Evolutionary conservation across 192 early-diverging fungal genomes (phyloP).

Genomic region (Funneliformis mosseae): DNA sequence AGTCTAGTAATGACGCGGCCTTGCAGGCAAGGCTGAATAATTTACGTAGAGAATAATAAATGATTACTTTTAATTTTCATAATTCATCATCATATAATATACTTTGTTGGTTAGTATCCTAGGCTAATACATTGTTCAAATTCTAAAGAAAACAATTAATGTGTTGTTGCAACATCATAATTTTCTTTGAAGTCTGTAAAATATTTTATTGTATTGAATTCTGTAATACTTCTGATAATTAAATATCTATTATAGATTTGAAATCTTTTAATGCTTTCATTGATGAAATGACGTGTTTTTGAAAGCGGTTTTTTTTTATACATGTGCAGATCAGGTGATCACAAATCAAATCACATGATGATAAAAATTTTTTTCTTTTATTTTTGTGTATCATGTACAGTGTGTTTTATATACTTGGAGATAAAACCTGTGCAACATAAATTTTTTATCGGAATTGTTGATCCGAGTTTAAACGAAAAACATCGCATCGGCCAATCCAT

Average conservation of each 20-base stretch:
- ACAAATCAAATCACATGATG: no score
- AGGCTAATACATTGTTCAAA: neutral
- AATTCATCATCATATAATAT: neutral
- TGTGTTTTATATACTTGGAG: no score
- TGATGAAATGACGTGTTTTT: no score
- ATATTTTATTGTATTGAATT: neutral
- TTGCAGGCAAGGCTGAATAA: conserved; percentile 89
- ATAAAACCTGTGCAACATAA: no score
- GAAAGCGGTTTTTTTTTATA: no score
- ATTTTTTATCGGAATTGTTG: no score
- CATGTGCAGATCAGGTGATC: no score
- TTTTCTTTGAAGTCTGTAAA: neutral
- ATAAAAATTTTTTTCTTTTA: no score
- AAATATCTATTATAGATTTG: no score
- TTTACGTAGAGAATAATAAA: conserved; percentile 78
- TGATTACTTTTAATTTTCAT: conserved; percentile 10
- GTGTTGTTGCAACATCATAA: neutral
- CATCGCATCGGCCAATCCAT: neutral
- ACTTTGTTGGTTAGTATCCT: neutral
- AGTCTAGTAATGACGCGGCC: conserved; percentile 72
- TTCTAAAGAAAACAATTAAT: neutral
- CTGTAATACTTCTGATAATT: neutral
- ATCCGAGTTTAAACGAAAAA: neutral
- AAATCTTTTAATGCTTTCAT: no score
- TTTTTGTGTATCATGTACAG: no score